A percentile compares a stretch with the other conserved stretches of the same genome.
phyloP scores from a whole-genome alignment of 2,329 filamentous ascomycete species.

The Diaporthe caulivora region DNA sequence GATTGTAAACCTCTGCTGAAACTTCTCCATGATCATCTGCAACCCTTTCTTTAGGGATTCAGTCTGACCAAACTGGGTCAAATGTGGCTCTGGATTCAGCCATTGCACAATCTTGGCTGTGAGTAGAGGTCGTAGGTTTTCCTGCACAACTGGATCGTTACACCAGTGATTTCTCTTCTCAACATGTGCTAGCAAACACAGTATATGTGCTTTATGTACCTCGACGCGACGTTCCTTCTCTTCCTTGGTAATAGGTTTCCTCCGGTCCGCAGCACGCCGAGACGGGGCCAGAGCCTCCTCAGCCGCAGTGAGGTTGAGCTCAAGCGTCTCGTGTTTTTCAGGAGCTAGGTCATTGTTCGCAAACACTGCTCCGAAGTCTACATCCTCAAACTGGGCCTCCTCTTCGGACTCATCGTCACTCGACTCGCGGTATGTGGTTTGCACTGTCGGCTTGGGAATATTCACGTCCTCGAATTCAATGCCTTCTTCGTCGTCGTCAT shows the following conservation, averaged over 20 bases:
- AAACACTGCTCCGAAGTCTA: conserved; percentile 55
- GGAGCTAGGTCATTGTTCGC: conserved; percentile 39
- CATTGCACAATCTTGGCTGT: conserved; percentile 74
- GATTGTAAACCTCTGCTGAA: conserved; percentile 77
- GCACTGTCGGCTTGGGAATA: conserved; percentile 60
- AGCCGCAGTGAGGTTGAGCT: conserved; percentile 66
- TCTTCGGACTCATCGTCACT: conserved; percentile 59
- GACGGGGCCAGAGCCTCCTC: conserved; percentile 49
- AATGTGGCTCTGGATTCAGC: conserved; percentile 75
- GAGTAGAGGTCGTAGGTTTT: conserved; percentile 73
- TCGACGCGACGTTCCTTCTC: conserved; percentile 73
- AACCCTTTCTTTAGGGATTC: conserved; percentile 84
- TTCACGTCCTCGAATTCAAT: conserved; percentile 64
- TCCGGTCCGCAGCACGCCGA: conserved; percentile 54
- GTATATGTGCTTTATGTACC: conserved; percentile 87
- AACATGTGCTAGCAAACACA: conserved; percentile 85
- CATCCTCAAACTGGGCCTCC: conserved; percentile 61
- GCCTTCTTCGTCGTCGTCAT: conserved; percentile 55
- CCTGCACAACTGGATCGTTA: conserved; percentile 79
- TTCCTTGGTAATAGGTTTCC: conserved; percentile 65
- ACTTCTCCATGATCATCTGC: conserved; percentile 75
- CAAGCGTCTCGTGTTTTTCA: conserved; percentile 54
- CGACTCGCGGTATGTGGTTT: conserved; percentile 64
- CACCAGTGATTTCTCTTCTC: conserved; percentile 89
- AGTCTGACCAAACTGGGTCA: conserved; percentile 81